Evolutionary conservation across 441 rosid genomes (phyloP).

Genomic region (Kokia cookei): DNA sequence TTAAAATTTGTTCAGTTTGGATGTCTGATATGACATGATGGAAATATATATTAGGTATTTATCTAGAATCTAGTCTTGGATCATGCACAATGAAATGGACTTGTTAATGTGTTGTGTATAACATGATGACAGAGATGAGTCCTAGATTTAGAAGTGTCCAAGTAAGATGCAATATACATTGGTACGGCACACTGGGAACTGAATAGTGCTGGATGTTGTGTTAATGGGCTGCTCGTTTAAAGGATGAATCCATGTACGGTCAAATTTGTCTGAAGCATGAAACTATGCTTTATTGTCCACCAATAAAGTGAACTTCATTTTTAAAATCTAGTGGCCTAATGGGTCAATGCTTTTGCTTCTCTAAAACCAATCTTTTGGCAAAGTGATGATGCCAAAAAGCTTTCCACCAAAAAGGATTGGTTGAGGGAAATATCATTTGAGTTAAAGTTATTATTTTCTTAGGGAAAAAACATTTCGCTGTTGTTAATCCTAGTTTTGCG

Average conservation of each 20-base stretch:
- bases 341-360: constrained; percentile 37
- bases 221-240: constrained; percentile 1
- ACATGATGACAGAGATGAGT: background rate
- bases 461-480: background rate
- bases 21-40: background rate
- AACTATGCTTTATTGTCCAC: constrained; percentile 36
- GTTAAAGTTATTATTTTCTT: background rate
- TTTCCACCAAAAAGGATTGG: constrained; percentile 21
- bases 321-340: constrained; percentile 31
- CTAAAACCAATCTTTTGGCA: constrained; percentile 18
- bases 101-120: background rate
- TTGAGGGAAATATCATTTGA: constrained; percentile 1
- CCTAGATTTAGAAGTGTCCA: background rate
- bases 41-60: background rate
- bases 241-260: constrained; percentile 9
- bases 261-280: constrained; percentile 25
- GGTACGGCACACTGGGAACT: background rate
- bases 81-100: background rate
- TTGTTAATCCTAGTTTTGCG: background rate
- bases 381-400: constrained; percentile 18
- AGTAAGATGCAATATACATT: constrained; percentile 3
- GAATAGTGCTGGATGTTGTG: background rate
- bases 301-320: constrained; percentile 28
- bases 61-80: background rate
- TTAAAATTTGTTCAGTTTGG: background rate